Conservation (phyloP, 345 rosid genomes). For the Leavenworthia alabamica region DNA sequence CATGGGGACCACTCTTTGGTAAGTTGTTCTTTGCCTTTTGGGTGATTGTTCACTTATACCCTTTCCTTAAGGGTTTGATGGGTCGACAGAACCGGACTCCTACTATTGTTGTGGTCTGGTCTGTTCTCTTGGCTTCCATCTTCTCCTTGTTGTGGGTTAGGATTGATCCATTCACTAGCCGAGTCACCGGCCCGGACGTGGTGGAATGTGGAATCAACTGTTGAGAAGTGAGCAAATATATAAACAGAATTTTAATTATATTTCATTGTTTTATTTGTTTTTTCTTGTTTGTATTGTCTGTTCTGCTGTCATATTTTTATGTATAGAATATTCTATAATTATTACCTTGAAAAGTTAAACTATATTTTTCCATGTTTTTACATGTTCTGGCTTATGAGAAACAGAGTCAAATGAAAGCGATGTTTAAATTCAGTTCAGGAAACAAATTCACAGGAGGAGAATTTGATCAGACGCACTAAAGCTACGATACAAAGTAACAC, state of each 20-base stretch:
- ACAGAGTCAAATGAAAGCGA: neutral
- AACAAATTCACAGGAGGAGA: conserved; percentile 4
- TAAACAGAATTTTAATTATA: conserved; percentile 3
- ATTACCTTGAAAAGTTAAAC: neutral
- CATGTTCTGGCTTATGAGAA: neutral
- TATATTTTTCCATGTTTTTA: neutral
- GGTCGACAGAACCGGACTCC: conserved; percentile 96
- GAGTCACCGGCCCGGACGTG: conserved; percentile 73
- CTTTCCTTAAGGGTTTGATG: conserved; percentile 96
- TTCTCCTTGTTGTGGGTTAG: conserved; percentile 91
- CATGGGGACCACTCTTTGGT: conserved; percentile 98
- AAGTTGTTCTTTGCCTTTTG: conserved; percentile 88
- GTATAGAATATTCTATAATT: conserved; percentile 12
- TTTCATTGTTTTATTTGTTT: conserved; percentile 29
- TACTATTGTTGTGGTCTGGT: conserved; percentile 90
- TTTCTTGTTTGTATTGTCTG: conserved; percentile 19
- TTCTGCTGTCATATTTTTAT: conserved; percentile 7
- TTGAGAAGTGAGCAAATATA: conserved; percentile 21
- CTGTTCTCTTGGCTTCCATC: conserved; percentile 81
- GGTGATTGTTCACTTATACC: conserved; percentile 90
- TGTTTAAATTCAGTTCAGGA: neutral
- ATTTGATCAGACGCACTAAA: conserved; percentile 1
- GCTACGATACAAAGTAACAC: neutral
- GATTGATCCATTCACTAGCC: conserved; percentile 77
- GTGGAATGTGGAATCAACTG: conserved; percentile 87